phyloP scores from a whole-genome alignment of 2,329 filamentous ascomycete species.

The Alternaria panax region DNA sequence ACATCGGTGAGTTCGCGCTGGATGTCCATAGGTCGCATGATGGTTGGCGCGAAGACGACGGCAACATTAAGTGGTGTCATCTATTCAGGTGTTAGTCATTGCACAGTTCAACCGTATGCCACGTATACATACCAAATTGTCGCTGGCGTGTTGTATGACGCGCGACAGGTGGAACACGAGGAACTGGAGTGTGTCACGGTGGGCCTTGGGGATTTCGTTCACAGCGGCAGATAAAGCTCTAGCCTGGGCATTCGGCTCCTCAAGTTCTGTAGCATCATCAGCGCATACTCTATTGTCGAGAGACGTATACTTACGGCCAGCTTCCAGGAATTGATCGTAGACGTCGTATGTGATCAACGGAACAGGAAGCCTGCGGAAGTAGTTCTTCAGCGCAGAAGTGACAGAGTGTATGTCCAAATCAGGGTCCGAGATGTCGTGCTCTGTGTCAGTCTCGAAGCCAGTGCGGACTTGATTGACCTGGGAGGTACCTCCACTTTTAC shows the following conservation, averaged over 20 bases:
- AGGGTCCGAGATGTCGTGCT: constrained; percentile 92
- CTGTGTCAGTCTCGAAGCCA: constrained; percentile 85
- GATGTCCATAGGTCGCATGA: constrained; percentile 89
- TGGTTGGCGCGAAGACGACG: constrained; percentile 96
- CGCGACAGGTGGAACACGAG: constrained; percentile 91
- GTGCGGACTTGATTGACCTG: constrained; percentile 90
- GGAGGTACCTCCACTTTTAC: constrained; percentile 92
- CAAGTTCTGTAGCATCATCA: constrained; percentile 60
- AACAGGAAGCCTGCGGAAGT: constrained; percentile 90
- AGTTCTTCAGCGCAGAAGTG: constrained; percentile 95
- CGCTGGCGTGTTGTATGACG: constrained; percentile 80
- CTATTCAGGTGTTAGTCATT: constrained; percentile 51
- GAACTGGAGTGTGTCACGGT: constrained; percentile 90
- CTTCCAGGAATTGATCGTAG: constrained; percentile 88
- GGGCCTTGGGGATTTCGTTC: constrained; percentile 78
- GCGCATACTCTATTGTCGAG: not conserved
- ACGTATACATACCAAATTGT: constrained; percentile 75
- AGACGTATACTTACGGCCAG: constrained; percentile 65
- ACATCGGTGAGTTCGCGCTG: constrained; percentile 97
- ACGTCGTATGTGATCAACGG: constrained; percentile 91
- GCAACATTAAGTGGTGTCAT: constrained; percentile 98
- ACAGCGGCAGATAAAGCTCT: constrained; percentile 76
- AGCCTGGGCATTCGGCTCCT: constrained; percentile 58
- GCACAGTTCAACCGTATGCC: not conserved
- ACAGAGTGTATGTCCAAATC: constrained; percentile 95